These are phyloP conservation scores for Penicillium corylophilum DNA, from an alignment of 2,329 filamentous ascomycete genomes.

Conservation along the genomic window DNA sequence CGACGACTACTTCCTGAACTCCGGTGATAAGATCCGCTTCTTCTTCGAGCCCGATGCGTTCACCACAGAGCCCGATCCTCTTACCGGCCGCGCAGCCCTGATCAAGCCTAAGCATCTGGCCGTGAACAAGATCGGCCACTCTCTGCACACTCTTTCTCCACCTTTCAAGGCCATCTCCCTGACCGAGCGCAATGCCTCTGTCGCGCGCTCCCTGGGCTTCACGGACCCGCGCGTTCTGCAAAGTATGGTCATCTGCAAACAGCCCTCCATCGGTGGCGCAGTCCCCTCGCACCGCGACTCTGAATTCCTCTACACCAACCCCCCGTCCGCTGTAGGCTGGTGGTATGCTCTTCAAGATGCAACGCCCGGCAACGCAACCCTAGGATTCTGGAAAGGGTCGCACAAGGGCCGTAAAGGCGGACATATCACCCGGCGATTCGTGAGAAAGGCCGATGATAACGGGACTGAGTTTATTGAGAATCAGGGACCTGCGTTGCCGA, in stretches of 20 bases:
- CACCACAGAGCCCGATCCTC: constrained; percentile 30
- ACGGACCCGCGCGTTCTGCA: constrained; percentile 75
- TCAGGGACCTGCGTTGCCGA: constrained; percentile 63
- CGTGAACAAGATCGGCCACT: constrained; percentile 87
- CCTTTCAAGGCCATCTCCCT: constrained; percentile 61
- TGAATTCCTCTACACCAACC: constrained; percentile 87
- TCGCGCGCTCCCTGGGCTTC: constrained; percentile 73
- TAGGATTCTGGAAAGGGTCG: constrained; percentile 81
- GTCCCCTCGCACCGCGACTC: constrained; percentile 91
- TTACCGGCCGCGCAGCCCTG: constrained; percentile 59
- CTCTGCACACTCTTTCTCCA: constrained; percentile 66
- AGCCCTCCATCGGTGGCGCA: constrained; percentile 89
- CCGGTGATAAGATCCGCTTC: constrained; percentile 89
- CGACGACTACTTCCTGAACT: constrained; percentile 89
- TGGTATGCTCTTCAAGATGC: constrained; percentile 98
- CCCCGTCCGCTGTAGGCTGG: constrained; percentile 86
- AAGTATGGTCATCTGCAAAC: constrained; percentile 98
- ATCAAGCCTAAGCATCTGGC: constrained; percentile 76
- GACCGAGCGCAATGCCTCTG: constrained; percentile 53
- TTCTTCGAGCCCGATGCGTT: constrained; percentile 92
- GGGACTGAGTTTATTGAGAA: constrained; percentile 73
- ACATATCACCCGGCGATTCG: constrained; percentile 70
- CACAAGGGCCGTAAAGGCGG: constrained; percentile 62
- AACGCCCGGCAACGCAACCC: constrained; percentile 78
- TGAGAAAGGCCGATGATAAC: constrained; percentile 56